phyloP scores from a whole-genome alignment of 257 asterid species.

The Solanum ahanhuiri region DNA sequence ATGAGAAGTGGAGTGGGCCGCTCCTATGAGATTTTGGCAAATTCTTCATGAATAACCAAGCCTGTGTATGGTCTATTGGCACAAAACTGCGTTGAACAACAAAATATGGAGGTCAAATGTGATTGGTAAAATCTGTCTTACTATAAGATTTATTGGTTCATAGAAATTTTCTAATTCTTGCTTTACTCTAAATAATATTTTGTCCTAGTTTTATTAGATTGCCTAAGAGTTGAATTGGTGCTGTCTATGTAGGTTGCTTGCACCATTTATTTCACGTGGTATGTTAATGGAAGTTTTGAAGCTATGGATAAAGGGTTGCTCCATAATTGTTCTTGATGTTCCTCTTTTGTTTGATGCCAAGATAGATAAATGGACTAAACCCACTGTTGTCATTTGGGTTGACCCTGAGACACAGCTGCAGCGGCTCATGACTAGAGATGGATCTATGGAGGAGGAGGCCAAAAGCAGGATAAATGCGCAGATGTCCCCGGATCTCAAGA shows the following conservation, averaged over 20 bases:
- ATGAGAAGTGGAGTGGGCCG: too few relatives aligned
- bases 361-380: slow-evolving; percentile 81
- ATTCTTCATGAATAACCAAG: too few relatives aligned
- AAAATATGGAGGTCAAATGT: too few relatives aligned
- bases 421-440: slow-evolving; percentile 72
- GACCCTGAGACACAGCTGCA: slow-evolving; percentile 78
- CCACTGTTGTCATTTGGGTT: slow-evolving; percentile 81
- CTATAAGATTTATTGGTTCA: too few relatives aligned
- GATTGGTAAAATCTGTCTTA: too few relatives aligned
- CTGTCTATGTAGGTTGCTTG: slow-evolving; percentile 47
- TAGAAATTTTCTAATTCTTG: not conserved
- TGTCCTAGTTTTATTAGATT: not conserved
- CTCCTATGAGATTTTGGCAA: too few relatives aligned
- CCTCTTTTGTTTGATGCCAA: slow-evolving; percentile 90
- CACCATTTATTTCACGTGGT: slow-evolving; percentile 72
- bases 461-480: slow-evolving; percentile 68
- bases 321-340: slow-evolving; percentile 70
- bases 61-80: too few relatives aligned
- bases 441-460: slow-evolving; percentile 64
- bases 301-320: slow-evolving; percentile 69
- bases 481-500: slow-evolving; percentile 78
- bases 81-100: too few relatives aligned
- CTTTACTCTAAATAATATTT: not conserved
- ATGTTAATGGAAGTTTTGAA: slow-evolving; percentile 59
- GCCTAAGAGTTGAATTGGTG: not conserved